Conservation (phyloP, 305 asterid species). For the Fraxinus velutina region DNA sequence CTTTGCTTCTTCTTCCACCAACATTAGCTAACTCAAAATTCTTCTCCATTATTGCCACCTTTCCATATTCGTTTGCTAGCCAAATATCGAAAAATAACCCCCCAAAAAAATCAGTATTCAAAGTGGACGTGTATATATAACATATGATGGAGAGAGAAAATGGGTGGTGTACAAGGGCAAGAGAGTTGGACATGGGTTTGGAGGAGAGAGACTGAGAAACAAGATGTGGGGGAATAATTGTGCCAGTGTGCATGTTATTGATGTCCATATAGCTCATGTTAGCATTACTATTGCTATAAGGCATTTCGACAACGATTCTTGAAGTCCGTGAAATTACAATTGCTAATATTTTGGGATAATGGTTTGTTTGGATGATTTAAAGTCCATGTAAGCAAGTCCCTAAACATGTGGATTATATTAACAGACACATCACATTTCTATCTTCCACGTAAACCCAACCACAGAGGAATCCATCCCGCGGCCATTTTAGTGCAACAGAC, state of each 20-base stretch:
- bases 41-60: conserved; percentile 41
- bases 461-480: no score
- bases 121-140: background rate
- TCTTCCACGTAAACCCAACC: no score
- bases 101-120: background rate
- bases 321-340: conserved; percentile 62
- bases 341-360: background rate
- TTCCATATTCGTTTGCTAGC: conserved; percentile 75
- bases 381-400: no score
- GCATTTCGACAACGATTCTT: conserved; percentile 45
- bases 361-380: no score
- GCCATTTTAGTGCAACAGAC: no score
- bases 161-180: conserved; percentile 36
- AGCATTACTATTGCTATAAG: conserved; percentile 29
- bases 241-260: conserved; percentile 40
- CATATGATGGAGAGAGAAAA: background rate
- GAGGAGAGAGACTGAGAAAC: conserved; percentile 48
- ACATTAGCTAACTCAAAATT: conserved; percentile 30
- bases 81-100: background rate
- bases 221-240: conserved; percentile 53
- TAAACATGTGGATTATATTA: no score
- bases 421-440: no score
- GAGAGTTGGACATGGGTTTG: conserved; percentile 45
- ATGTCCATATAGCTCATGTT: conserved; percentile 9
- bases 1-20: conserved; percentile 62